Percentiles rank a stretch among this genome's conserved stretches.
Evolutionary conservation across 208 protist genomes (phyloP).

Genomic region (Leishmania arabica): DNA sequence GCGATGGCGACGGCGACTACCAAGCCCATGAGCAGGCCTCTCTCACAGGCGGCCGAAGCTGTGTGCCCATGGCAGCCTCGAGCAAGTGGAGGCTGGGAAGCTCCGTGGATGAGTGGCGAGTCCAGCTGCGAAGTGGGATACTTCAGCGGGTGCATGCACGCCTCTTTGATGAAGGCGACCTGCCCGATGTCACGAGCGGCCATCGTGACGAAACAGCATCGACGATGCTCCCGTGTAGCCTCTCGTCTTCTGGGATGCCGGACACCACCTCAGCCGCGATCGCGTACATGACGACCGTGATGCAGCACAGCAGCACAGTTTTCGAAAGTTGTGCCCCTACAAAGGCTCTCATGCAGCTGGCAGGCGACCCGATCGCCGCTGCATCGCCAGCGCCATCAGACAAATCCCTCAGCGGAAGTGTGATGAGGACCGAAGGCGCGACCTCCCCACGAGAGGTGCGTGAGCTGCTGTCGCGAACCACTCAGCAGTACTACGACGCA

Average conservation of each 20-base stretch:
- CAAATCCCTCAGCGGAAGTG: background rate
- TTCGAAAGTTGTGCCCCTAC: constrained; percentile 1
- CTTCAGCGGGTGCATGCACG: background rate
- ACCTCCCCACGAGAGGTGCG: background rate
- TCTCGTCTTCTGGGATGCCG: background rate
- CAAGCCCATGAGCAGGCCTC: background rate
- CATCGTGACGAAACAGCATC: background rate
- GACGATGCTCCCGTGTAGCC: background rate
- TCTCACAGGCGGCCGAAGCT: background rate
- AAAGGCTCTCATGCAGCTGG: background rate
- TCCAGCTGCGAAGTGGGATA: background rate
- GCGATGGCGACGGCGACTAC: background rate
- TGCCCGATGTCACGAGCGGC: background rate
- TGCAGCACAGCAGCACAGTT: background rate
- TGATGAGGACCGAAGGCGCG: background rate
- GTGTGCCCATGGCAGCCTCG: background rate
- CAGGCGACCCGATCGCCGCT: background rate
- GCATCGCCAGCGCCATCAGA: background rate
- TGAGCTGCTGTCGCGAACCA: background rate
- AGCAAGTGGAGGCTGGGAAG: background rate
- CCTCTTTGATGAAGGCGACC: background rate
- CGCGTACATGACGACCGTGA: background rate
- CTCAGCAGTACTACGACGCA: background rate
- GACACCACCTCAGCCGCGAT: background rate
- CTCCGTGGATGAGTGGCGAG: constrained; percentile 5